These are phyloP conservation scores for Penicillium herquei DNA, from an alignment of 495 filamentous ascomycete species.

Conservation along the genomic window DNA sequence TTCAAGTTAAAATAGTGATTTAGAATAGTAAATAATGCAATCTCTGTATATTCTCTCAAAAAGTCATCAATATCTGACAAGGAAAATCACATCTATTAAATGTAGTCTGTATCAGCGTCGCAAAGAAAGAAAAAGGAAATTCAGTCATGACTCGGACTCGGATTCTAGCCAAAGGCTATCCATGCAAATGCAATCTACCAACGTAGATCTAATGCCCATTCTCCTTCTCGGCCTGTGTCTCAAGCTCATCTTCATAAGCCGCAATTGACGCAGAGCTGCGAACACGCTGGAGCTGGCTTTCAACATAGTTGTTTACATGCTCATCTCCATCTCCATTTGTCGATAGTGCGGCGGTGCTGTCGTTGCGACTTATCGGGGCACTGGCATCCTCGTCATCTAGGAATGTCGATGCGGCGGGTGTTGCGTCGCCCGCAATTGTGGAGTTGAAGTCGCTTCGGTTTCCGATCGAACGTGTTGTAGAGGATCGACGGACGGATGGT, in stretches of 20 bases:
- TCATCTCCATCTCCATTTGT: constrained; percentile 49
- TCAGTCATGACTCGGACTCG: background rate
- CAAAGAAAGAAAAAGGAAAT: background rate
- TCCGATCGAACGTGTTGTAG: constrained; percentile 81
- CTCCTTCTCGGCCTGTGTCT: constrained; percentile 43
- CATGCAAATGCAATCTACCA: background rate
- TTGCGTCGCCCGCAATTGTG: constrained; percentile 30
- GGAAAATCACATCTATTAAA: constrained; percentile 5
- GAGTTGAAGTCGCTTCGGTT: constrained; percentile 77
- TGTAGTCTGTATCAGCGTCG: constrained; percentile 1
- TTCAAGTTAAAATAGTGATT: too few relatives aligned
- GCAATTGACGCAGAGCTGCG: constrained; percentile 50
- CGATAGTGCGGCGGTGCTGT: constrained; percentile 11
- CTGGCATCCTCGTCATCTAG: constrained; percentile 34
- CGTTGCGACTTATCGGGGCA: constrained; percentile 31
- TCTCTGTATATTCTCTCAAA: constrained; percentile 1
- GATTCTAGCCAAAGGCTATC: background rate
- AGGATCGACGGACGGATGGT: constrained; percentile 69
- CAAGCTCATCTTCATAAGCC: constrained; percentile 61
- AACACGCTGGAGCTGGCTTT: constrained; percentile 64
- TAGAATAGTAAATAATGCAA: background rate
- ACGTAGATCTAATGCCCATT: constrained; percentile 22
- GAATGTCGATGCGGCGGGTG: constrained; percentile 21
- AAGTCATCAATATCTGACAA: background rate
- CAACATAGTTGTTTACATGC: constrained; percentile 70